Conservation (phyloP, 345 rosid genomes). For the Triadica sebifera region DNA sequence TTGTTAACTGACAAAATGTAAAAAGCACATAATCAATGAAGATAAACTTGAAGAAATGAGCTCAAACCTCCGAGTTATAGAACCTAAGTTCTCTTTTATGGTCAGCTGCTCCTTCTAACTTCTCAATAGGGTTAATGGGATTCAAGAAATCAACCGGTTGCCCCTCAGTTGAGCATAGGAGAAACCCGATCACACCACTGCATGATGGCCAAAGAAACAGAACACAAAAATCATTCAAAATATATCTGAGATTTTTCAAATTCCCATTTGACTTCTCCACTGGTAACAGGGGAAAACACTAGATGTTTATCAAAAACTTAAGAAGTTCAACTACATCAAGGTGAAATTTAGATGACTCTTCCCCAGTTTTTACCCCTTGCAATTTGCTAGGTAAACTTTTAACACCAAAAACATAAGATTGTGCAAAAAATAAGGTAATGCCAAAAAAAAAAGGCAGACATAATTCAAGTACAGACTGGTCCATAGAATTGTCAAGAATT, state of each 20-base stretch:
- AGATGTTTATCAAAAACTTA: background rate
- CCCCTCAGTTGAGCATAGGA: constrained; percentile 79
- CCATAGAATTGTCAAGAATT: background rate
- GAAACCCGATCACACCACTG: constrained; percentile 90
- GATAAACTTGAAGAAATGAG: background rate
- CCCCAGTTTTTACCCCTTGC: background rate
- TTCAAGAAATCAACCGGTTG: constrained; percentile 73
- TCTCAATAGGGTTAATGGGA: constrained; percentile 89
- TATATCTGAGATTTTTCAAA: background rate
- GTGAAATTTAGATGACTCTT: background rate
- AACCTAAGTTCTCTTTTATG: constrained; percentile 69
- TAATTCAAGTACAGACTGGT: background rate
- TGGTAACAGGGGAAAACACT: background rate
- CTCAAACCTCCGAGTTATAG: constrained; percentile 75
- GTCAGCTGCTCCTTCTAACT: constrained; percentile 61
- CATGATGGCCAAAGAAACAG: constrained; percentile 15
- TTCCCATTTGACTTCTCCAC: background rate
- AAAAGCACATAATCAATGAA: background rate
- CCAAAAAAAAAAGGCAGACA: background rate
- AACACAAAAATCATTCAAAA: background rate
- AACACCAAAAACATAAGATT: background rate
- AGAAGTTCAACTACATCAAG: background rate
- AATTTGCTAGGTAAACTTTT: background rate
- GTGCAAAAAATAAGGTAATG: background rate
- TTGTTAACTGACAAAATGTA: background rate